These are phyloP conservation scores for Lodderomyces jiufengensis DNA, from an alignment of 1,139 yeast genomes.

Conservation along the genomic window DNA sequence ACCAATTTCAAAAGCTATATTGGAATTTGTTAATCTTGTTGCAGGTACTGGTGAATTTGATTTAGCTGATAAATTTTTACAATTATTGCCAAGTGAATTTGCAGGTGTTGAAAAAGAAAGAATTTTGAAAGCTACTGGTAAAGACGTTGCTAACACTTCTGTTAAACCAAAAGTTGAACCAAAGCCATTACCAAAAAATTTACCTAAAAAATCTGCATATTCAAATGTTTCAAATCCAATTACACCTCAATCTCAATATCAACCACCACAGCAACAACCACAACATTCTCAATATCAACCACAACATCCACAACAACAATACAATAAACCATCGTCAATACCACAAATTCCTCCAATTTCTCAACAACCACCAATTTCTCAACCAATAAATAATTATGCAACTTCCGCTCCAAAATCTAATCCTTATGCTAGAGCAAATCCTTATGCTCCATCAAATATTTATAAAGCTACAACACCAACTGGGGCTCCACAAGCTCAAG, in stretches of 20 bases:
- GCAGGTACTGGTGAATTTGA: slow-evolving; percentile 84
- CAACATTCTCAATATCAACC: background rate
- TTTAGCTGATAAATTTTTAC: slow-evolving; percentile 69
- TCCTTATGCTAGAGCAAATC: slow-evolving; percentile 26
- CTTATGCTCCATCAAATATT: slow-evolving; percentile 24
- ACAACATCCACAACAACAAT: slow-evolving; percentile 5
- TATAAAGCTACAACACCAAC: slow-evolving; percentile 18
- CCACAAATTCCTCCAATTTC: slow-evolving; percentile 10
- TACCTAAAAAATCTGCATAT: background rate
- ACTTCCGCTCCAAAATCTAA: slow-evolving; percentile 18
- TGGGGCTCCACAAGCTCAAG: slow-evolving; percentile 24
- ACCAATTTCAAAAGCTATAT: slow-evolving; percentile 53
- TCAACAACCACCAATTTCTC: slow-evolving; percentile 6
- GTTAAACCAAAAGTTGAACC: slow-evolving; percentile 4
- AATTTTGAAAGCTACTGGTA: slow-evolving; percentile 54
- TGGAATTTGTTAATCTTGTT: slow-evolving; percentile 78
- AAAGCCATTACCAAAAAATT: background rate
- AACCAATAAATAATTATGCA: slow-evolving; percentile 15
- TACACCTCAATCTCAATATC: background rate
- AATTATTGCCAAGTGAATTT: slow-evolving; percentile 60
- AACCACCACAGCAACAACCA: background rate
- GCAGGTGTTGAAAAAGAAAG: slow-evolving; percentile 69
- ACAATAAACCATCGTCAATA: slow-evolving; percentile 12
- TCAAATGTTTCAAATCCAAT: background rate
- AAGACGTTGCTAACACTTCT: background rate